Percentiles rank a stretch among this genome's conserved stretches.
Evolutionary conservation across 257 asterid species (phyloP).

Genomic region (Agastache rugosa): DNA sequence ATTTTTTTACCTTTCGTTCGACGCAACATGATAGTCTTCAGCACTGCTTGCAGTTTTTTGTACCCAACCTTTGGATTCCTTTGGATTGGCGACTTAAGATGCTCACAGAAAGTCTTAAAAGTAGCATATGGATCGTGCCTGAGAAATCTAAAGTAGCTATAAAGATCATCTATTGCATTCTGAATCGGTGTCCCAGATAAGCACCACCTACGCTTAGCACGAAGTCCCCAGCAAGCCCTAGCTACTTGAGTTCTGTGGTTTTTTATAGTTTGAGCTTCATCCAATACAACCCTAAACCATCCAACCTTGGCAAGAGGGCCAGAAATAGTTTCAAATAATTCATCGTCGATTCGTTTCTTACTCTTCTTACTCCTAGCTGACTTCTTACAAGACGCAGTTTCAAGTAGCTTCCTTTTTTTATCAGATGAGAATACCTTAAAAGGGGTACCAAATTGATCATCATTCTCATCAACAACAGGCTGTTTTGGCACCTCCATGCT

Average conservation of each 20-base stretch:
- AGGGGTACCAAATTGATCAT: constrained; percentile 53
- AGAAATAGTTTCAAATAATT: constrained; percentile 56
- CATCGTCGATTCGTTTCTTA: constrained; percentile 60
- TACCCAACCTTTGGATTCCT: constrained; percentile 73
- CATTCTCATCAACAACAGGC: constrained; percentile 79
- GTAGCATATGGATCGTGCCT: constrained; percentile 84
- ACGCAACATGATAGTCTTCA: constrained; percentile 91
- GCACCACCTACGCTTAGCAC: constrained; percentile 99
- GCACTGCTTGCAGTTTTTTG: constrained; percentile 88
- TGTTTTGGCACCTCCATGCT: constrained; percentile 97
- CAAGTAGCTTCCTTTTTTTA: constrained; percentile 71
- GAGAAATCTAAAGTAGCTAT: constrained; percentile 97
- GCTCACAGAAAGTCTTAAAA: constrained; percentile 67
- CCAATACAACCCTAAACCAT: constrained; percentile 97
- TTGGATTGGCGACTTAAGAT: constrained; percentile 76
- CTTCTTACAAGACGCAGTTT: constrained; percentile 48
- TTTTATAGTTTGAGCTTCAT: constrained; percentile 98
- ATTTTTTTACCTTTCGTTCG: constrained; percentile 78
- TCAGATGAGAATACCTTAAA: constrained; percentile 46
- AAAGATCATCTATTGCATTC: constrained; percentile 91
- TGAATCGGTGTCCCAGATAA: constrained; percentile 97
- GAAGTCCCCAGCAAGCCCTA: constrained; percentile 99
- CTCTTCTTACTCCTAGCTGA: constrained; percentile 60
- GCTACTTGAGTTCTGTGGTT: constrained; percentile 92
- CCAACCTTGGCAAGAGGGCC: constrained; percentile 97